phyloP scores from a whole-genome alignment of 345 rosid genomes.

The Salix koriyanagi region DNA sequence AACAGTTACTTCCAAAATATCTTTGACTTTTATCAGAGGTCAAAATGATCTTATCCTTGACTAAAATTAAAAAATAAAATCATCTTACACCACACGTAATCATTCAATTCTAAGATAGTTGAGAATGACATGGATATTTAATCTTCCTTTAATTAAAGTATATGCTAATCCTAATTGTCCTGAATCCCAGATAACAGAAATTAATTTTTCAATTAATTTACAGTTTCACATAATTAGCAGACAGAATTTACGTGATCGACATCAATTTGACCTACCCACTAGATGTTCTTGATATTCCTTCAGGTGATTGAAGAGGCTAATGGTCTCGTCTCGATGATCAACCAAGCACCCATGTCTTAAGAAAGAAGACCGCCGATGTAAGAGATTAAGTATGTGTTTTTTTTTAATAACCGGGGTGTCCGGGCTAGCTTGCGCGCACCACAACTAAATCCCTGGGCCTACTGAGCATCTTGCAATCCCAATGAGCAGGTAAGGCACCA shows the following conservation, averaged over 20 bases:
- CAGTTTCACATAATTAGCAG: background rate
- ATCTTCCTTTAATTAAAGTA: background rate
- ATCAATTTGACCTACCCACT: slow-evolving; percentile 14
- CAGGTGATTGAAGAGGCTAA: background rate
- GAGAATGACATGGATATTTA: background rate
- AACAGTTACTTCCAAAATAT: background rate
- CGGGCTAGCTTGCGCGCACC: too few species aligned
- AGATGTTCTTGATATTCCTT: background rate
- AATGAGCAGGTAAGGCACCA: too few species aligned
- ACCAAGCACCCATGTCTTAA: slow-evolving; percentile 2
- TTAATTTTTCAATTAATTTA: background rate
- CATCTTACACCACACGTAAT: background rate
- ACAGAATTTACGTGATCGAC: slow-evolving; percentile 4
- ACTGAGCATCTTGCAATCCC: too few species aligned
- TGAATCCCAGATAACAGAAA: too few species aligned
- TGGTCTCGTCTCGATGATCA: slow-evolving; percentile 12
- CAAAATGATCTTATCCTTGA: slow-evolving; percentile 22
- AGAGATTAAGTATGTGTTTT: too few species aligned
- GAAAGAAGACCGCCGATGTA: background rate
- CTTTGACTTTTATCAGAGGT: slow-evolving; percentile 14
- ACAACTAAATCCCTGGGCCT: too few species aligned
- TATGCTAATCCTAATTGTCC: background rate
- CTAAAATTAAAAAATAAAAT: background rate
- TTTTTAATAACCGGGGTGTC: too few species aligned
- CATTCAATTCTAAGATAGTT: slow-evolving; percentile 1